Percentiles rank a stretch among this genome's conserved stretches.
Conservation (phyloP, 108 stramenopile species). For the Mediolabrus comicus region DNA sequence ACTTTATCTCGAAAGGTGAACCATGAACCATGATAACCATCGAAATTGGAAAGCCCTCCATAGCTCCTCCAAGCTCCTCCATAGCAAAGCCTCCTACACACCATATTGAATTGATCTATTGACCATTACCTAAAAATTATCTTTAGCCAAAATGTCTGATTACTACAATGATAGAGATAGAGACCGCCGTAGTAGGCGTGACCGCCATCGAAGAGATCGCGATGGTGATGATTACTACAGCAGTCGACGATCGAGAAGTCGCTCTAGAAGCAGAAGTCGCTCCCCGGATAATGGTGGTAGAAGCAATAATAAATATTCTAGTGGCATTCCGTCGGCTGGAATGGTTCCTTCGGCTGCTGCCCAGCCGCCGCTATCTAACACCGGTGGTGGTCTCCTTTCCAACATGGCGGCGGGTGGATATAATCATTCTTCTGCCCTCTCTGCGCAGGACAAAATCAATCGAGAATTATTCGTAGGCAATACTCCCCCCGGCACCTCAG, state of each 20-base stretch:
- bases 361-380: not conserved
- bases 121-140: too few relatives aligned
- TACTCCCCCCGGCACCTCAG: conserved; percentile 86
- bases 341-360: conserved; percentile 2
- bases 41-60: too few relatives aligned
- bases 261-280: not conserved
- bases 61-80: too few relatives aligned
- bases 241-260: conserved; percentile 6
- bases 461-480: conserved; percentile 95
- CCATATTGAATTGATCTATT: too few relatives aligned
- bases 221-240: conserved; percentile 1
- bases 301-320: not conserved
- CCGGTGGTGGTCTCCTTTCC: not conserved
- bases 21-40: too few relatives aligned
- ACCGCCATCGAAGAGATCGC: conserved; percentile 1
- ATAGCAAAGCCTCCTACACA: too few relatives aligned
- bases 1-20: too few relatives aligned
- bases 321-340: not conserved
- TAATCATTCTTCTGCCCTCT: conserved; percentile 4
- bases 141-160: not conserved
- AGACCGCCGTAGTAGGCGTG: not conserved
- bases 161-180: not conserved
- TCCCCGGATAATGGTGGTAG: too few relatives aligned
- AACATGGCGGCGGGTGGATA: not conserved
- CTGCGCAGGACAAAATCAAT: conserved; percentile 81